Percentiles rank a stretch among this genome's conserved stretches.
phyloP scores from a whole-genome alignment of 23 red algal genomes.

The Agarophyton chilense region DNA sequence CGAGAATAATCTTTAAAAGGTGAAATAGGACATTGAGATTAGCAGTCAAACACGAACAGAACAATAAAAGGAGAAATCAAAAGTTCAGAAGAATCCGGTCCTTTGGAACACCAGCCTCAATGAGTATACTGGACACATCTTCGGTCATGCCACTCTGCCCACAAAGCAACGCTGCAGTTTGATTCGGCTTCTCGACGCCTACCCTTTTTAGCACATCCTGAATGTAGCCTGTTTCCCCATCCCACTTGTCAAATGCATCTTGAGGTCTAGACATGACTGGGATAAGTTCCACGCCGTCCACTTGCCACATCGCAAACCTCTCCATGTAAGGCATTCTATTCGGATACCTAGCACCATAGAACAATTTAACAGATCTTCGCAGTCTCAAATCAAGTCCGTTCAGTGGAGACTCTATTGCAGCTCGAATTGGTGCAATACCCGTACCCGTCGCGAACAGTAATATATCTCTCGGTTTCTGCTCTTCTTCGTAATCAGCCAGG shows the following conservation, averaged over 20 bases:
- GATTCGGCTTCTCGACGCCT: constrained; percentile 52
- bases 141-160: constrained; percentile 78
- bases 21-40: neutral
- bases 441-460: constrained; percentile 87
- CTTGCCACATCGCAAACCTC: constrained; percentile 77
- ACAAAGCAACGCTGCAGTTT: constrained; percentile 82
- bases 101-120: constrained; percentile 57
- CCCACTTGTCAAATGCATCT: constrained; percentile 58
- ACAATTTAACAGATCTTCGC: constrained; percentile 73
- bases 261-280: constrained; percentile 80
- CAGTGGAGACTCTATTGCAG: constrained; percentile 74
- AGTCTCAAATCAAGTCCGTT: constrained; percentile 52
- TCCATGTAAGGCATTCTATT: constrained; percentile 81
- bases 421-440: constrained; percentile 94
- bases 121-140: constrained; percentile 45
- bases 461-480: constrained; percentile 51
- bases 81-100: constrained; percentile 88
- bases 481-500: constrained; percentile 27
- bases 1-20: no score
- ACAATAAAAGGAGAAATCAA: constrained; percentile 26
- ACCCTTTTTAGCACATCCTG: constrained; percentile 79
- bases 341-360: constrained; percentile 81
- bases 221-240: constrained; percentile 78
- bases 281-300: constrained; percentile 80
- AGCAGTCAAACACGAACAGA: neutral